phyloP scores from a whole-genome alignment of 495 filamentous ascomycete genomes.

The Evernia prunastri region DNA sequence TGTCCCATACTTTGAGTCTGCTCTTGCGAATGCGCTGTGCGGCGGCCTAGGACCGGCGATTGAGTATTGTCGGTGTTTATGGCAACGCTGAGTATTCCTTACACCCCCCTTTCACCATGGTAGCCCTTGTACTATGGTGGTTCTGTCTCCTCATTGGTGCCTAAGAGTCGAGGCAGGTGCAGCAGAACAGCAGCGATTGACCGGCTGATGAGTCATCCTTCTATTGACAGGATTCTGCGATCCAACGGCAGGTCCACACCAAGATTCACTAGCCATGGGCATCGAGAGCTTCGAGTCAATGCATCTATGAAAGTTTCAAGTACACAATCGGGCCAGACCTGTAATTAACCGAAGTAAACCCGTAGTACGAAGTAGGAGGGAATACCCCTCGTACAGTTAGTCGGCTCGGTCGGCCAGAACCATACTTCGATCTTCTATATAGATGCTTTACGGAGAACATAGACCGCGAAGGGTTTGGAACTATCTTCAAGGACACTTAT shows the following conservation, averaged over 20 bases:
- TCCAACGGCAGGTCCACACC: background rate
- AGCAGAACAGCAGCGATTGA: background rate
- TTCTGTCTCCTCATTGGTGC: background rate
- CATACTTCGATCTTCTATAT: background rate
- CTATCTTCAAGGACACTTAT: background rate
- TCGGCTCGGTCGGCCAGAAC: no score
- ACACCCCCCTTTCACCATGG: background rate
- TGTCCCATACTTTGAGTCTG: background rate
- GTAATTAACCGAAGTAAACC: background rate
- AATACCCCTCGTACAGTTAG: no score
- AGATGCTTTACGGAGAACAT: background rate
- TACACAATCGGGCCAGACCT: no score
- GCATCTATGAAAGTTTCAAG: background rate
- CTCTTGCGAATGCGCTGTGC: background rate
- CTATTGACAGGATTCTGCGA: background rate
- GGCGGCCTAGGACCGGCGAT: background rate
- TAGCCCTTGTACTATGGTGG: background rate
- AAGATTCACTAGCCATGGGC: no score
- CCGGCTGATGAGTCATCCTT: background rate
- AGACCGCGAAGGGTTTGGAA: background rate
- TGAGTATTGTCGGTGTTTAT: background rate
- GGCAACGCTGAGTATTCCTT: background rate
- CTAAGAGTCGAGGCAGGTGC: background rate
- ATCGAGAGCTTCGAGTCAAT: background rate
- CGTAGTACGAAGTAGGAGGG: no score